Base-by-base conservation (phyloP, 1,139 yeast genomes). In the Meyerozyma athensensis region DNA sequence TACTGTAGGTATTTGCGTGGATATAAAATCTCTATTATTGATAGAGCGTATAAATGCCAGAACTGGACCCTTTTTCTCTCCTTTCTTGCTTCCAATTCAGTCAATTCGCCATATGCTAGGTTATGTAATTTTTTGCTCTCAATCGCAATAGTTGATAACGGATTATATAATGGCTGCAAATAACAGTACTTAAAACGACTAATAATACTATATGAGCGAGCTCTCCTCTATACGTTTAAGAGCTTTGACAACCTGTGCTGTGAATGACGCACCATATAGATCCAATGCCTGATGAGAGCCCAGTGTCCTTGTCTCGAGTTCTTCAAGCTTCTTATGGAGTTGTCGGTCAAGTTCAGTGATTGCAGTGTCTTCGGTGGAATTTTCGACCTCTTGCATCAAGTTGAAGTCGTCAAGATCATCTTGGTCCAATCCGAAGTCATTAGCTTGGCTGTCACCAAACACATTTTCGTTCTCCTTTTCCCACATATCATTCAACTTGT, bases 401-500 rank as follows among this genome's bases (percentile, higher is more conserved):
- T 50, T 79, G 44, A 79, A 61, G 42, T 81, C 89, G 26, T 72
- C 69, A 30, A 81, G 46, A 43, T 83, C 90, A 13, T 73, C 74
- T 12, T 65, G 69, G 39, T 72, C 68, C 4, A 84, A 49, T 0
- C 94, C 95, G 46, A 82, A 72, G 30, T 74, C 81, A 5, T 43
- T 50, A 19, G 54, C 54, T 5, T 65, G 57, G 13, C 70, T 63
- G 14, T 65, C 68, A 24, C 72, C 63, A 13, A 74, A 62, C 20
- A 77, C 64, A 8, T 70, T 56, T 2, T 67, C 56, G 42, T 72
- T 72, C 18, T 74, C 57, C 17, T 61, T 54, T 24, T 72, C 67
- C 84, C 83, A 76, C 45, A 65, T 65, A 31, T 68, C 53, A 43
- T 69, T 65, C 2, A 86, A 58, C 19, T 58, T 54, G 4, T 53